Percentiles rank a stretch among this genome's conserved stretches.
These are phyloP conservation scores for Aspergillus fumigatus DNA, from an alignment of 2,329 filamentous ascomycete genomes.

Conservation along the genomic window DNA sequence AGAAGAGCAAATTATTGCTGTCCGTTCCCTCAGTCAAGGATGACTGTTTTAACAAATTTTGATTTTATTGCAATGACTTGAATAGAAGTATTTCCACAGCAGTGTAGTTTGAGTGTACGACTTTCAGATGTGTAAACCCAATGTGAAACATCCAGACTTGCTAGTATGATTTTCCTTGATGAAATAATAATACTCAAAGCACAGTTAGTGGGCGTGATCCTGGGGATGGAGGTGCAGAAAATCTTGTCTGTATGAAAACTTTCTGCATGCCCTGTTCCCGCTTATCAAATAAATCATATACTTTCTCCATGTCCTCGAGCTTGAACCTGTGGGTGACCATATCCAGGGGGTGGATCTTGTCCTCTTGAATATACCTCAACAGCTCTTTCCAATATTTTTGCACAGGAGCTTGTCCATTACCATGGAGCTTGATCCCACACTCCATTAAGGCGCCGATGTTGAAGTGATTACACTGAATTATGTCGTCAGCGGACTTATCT, in stretches of 20 bases:
- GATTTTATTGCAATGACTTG: neutral
- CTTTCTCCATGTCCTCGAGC: constrained; percentile 66
- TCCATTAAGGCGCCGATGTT: constrained; percentile 83
- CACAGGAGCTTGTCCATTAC: constrained; percentile 66
- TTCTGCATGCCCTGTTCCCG: constrained; percentile 71
- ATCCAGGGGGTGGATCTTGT: constrained; percentile 67
- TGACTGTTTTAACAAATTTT: neutral
- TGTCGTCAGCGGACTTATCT: neutral
- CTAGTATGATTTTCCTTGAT: neutral
- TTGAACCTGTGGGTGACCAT: constrained; percentile 77
- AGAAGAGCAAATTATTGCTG: too few relatives aligned
- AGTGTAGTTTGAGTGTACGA: too few relatives aligned
- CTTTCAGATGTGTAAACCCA: too few relatives aligned
- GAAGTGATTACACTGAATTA: constrained; percentile 66
- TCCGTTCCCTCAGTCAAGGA: neutral
- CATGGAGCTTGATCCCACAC: constrained; percentile 71
- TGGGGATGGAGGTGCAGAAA: constrained; percentile 48
- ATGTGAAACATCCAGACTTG: neutral
- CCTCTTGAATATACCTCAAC: constrained; percentile 61
- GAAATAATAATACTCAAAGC: constrained; percentile 6
- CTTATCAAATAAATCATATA: constrained; percentile 60
- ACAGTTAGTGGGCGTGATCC: constrained; percentile 51
- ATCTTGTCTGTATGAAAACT: constrained; percentile 62
- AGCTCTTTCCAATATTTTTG: constrained; percentile 80
- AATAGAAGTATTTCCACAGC: too few relatives aligned